Evolutionary conservation across 371 early-diverging fungal species (phyloP).

Genomic region (Mortierella sp.): DNA sequence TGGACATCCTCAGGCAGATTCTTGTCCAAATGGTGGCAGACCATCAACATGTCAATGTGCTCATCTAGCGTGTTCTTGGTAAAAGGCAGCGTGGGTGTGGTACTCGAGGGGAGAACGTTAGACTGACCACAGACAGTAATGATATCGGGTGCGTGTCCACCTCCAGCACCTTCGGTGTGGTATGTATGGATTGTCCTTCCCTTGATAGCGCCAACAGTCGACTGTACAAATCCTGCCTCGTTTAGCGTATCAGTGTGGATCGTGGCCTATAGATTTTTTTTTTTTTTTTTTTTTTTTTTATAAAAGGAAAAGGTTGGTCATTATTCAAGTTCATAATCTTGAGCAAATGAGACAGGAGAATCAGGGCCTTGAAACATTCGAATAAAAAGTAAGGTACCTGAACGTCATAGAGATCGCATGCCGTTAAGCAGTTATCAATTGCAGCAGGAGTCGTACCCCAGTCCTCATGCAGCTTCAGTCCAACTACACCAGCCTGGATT

Average conservation of each 20-base stretch:
- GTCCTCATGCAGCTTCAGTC: constrained; percentile 94
- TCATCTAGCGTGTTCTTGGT: constrained; percentile 95
- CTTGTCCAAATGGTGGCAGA: constrained; percentile 94
- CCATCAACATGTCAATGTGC: constrained; percentile 98
- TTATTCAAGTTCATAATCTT: too few species aligned
- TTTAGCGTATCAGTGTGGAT: constrained; percentile 96
- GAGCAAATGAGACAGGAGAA: too few species aligned
- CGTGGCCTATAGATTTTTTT: constrained; percentile 72
- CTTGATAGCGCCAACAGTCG: constrained; percentile 87
- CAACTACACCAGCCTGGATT: constrained; percentile 88
- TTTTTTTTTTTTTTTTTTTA: too few species aligned
- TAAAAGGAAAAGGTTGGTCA: not conserved
- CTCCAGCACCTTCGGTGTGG: constrained; percentile 96
- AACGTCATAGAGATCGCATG: constrained; percentile 91
- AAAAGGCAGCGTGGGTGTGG: constrained; percentile 93
- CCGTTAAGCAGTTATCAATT: constrained; percentile 86
- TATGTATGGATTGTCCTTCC: constrained; percentile 93
- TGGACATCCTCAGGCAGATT: constrained; percentile 94
- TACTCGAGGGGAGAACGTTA: constrained; percentile 91
- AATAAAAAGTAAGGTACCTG: constrained; percentile 58
- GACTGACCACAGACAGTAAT: constrained; percentile 84
- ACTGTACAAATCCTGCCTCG: constrained; percentile 94
- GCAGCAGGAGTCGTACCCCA: constrained; percentile 95
- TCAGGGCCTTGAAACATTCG: too few species aligned
- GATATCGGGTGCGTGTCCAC: constrained; percentile 94